phyloP scores from a whole-genome alignment of 768 basidiomycete genomes.

The Agaricus blazei region DNA sequence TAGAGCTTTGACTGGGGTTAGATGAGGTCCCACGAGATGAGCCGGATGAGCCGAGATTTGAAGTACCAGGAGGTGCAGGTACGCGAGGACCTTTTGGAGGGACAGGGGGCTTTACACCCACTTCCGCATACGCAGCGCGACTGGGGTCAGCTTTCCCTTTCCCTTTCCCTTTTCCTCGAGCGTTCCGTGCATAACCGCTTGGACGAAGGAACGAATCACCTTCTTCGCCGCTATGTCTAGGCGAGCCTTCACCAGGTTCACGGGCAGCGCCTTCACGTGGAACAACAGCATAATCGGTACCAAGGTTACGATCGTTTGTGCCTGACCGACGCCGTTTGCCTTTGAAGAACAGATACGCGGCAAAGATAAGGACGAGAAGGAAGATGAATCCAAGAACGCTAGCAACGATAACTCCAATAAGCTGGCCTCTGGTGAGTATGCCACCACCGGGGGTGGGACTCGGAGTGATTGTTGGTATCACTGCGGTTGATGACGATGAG shows the following conservation, averaged over 20 bases:
- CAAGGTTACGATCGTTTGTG: constrained; percentile 28
- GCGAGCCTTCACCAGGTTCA: constrained; percentile 58
- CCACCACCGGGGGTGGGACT: constrained; percentile 6
- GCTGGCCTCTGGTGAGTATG: constrained; percentile 32
- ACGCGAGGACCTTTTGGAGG: constrained; percentile 24
- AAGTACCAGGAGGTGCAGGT: constrained; percentile 32
- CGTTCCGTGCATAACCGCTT: constrained; percentile 17
- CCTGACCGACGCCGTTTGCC: constrained; percentile 32
- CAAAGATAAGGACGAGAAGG: constrained; percentile 46
- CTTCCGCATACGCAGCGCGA: constrained; percentile 12
- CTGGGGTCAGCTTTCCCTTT: background rate
- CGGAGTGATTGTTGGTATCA: constrained; percentile 15
- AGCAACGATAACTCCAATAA: constrained; percentile 56
- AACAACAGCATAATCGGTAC: constrained; percentile 36
- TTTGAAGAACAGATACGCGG: constrained; percentile 42
- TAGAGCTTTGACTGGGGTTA: constrained; percentile 27
- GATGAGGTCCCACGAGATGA: constrained; percentile 28
- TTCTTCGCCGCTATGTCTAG: constrained; percentile 67
- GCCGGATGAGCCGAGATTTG: constrained; percentile 32
- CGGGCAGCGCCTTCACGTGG: constrained; percentile 26
- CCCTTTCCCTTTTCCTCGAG: background rate
- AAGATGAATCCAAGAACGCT: constrained; percentile 56
- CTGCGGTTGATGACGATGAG: constrained; percentile 17
- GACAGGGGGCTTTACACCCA: constrained; percentile 19
- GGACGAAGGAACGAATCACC: constrained; percentile 56